phyloP scores from a whole-genome alignment of 2,329 filamentous ascomycete species.

The Neophaeococcomyces mojaviensis region DNA sequence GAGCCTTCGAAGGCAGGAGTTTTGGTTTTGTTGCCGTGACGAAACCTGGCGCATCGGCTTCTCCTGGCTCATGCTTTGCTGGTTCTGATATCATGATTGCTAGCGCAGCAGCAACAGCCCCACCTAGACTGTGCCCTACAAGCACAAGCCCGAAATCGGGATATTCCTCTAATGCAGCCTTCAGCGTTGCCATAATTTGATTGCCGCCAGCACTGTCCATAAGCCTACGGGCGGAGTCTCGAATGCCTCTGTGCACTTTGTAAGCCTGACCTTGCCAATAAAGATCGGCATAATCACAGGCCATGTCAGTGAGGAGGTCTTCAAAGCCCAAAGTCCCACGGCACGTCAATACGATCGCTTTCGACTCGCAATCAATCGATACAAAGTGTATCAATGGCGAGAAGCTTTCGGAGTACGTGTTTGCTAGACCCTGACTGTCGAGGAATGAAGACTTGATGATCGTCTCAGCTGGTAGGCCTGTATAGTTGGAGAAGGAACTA shows the following conservation, averaged over 20 bases:
- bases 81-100: slow-evolving; percentile 61
- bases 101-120: slow-evolving; percentile 61
- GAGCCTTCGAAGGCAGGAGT: slow-evolving; percentile 20
- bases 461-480: slow-evolving; percentile 38
- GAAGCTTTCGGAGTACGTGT: slow-evolving; percentile 50
- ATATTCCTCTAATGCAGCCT: slow-evolving; percentile 58
- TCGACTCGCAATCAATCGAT: slow-evolving; percentile 62
- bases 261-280: slow-evolving; percentile 57
- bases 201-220: slow-evolving; percentile 58
- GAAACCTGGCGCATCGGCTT: slow-evolving; percentile 47
- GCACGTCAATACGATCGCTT: slow-evolving; percentile 64
- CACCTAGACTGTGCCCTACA: slow-evolving; percentile 63
- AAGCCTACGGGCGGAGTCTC: slow-evolving; percentile 61
- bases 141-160: slow-evolving; percentile 63
- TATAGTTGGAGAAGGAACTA: slow-evolving; percentile 38
- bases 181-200: slow-evolving; percentile 58
- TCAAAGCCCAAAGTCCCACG: slow-evolving; percentile 67
- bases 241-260: slow-evolving; percentile 67
- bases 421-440: slow-evolving; percentile 54
- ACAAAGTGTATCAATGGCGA: slow-evolving; percentile 64
- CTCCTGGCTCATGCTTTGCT: slow-evolving; percentile 28
- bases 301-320: slow-evolving; percentile 65
- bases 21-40: slow-evolving; percentile 50
- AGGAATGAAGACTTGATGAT: slow-evolving; percentile 62
- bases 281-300: slow-evolving; percentile 63